Evolutionary conservation across 352 stramenopile genomes (phyloP).

Genomic region (Globisporangium rhizosaccharum): DNA sequence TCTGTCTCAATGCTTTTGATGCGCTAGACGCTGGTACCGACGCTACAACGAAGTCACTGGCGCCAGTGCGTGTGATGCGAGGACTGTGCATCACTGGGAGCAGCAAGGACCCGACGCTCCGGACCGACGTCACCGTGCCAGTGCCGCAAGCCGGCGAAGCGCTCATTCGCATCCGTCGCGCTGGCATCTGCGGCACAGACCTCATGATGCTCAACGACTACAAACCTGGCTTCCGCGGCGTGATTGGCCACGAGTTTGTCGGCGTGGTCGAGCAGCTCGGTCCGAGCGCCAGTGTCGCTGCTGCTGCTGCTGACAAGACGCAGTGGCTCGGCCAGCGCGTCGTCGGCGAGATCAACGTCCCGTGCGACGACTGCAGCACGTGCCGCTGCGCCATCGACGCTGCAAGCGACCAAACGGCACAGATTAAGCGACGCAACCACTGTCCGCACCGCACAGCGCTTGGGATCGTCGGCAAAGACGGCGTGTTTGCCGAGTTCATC

Average conservation of each 20-base stretch:
- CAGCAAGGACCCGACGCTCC: slow-evolving; percentile 18
- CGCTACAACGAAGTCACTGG: neutral
- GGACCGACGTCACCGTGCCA: slow-evolving; percentile 34
- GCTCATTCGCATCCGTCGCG: slow-evolving; percentile 52
- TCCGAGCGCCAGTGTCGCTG: neutral
- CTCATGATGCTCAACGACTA: slow-evolving; percentile 73
- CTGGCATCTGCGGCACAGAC: slow-evolving; percentile 71
- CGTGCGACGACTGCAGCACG: slow-evolving; percentile 58
- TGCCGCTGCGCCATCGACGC: slow-evolving; percentile 9
- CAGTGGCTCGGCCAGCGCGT: slow-evolving; percentile 77
- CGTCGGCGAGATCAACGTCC: slow-evolving; percentile 90
- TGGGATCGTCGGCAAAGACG: slow-evolving; percentile 76
- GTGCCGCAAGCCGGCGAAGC: slow-evolving; percentile 32
- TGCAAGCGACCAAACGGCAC: slow-evolving; percentile 18
- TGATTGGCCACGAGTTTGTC: slow-evolving; percentile 89
- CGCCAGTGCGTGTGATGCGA: slow-evolving; percentile 27
- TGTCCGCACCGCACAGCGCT: slow-evolving; percentile 81
- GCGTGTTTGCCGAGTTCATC: slow-evolving; percentile 83
- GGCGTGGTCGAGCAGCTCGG: slow-evolving; percentile 71
- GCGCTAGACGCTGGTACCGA: no score
- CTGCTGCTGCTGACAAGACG: slow-evolving; percentile 6
- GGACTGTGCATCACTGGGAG: slow-evolving; percentile 45
- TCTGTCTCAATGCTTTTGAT: no score
- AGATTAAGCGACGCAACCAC: slow-evolving; percentile 68
- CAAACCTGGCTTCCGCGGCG: slow-evolving; percentile 60